These are phyloP conservation scores for Fusarium sulawesiense DNA, from an alignment of 2,329 filamentous ascomycete species.

Conservation along the genomic window DNA sequence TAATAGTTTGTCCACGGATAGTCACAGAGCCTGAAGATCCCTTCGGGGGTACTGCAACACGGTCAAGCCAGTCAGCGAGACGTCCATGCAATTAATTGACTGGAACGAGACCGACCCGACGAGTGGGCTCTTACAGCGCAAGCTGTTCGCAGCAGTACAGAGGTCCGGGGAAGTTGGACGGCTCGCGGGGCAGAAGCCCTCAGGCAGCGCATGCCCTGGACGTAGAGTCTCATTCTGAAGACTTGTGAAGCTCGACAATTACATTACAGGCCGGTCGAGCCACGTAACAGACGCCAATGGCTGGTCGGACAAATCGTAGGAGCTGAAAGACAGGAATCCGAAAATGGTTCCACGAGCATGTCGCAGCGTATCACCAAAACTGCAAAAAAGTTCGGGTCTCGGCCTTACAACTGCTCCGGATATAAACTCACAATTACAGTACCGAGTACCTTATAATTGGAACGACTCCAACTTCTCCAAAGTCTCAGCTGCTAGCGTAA, in stretches of 20 bases:
- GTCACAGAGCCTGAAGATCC: conserved; percentile 55
- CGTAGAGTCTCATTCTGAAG: conserved; percentile 43
- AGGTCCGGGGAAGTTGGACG: conserved; percentile 41
- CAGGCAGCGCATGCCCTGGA: conserved; percentile 46
- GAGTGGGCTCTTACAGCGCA: conserved; percentile 43
- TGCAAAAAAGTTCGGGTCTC: conserved; percentile 33
- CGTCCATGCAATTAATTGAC: conserved; percentile 19
- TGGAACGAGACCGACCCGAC: conserved; percentile 40
- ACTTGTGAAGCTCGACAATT: conserved; percentile 33
- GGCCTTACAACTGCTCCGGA: conserved; percentile 37
- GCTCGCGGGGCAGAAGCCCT: conserved; percentile 43
- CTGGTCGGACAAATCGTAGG: background rate
- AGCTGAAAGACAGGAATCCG: background rate
- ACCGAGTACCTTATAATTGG: background rate
- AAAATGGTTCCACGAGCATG: conserved; percentile 9
- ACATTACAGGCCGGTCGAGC: conserved; percentile 27
- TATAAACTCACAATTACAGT: conserved; percentile 9
- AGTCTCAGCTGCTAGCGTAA: conserved; percentile 20
- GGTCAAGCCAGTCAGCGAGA: conserved; percentile 38
- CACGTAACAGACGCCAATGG: conserved; percentile 24
- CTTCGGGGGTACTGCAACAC: conserved; percentile 34
- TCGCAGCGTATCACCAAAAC: conserved; percentile 15
- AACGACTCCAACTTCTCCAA: conserved; percentile 24
- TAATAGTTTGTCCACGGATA: conserved; percentile 69
- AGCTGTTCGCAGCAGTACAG: conserved; percentile 37